Evolutionary conservation across 352 stramenopile genomes (phyloP).

Genomic region (Phytophthora chlamydospora): DNA sequence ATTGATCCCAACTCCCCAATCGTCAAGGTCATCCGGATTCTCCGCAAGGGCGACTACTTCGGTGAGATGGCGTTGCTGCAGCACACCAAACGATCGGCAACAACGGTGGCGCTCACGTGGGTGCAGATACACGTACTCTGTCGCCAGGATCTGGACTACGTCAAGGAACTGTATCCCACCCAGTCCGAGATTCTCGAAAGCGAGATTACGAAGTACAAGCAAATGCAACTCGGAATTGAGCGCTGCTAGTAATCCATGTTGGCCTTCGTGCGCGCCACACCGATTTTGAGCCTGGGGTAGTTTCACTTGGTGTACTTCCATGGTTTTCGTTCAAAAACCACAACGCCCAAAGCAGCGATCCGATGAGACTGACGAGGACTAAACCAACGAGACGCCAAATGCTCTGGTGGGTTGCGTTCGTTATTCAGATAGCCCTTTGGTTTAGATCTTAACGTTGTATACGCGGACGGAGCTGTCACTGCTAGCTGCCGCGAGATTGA

Average conservation of each 20-base stretch:
- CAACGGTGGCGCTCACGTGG: constrained; percentile 71
- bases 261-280: too few species aligned
- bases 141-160: constrained; percentile 61
- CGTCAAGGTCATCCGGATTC: constrained; percentile 65
- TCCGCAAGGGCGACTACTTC: constrained; percentile 79
- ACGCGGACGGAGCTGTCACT: constrained; percentile 62
- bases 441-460: constrained; percentile 35
- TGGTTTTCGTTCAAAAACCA: too few species aligned
- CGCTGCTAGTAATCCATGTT: constrained; percentile 43
- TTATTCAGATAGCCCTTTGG: background rate
- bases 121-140: constrained; percentile 77
- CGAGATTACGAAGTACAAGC: constrained; percentile 73
- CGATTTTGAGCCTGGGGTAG: too few species aligned
- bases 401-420: background rate
- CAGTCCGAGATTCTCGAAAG: constrained; percentile 64
- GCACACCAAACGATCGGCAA: constrained; percentile 65
- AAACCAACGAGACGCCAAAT: background rate
- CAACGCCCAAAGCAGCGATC: too few species aligned
- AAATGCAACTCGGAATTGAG: constrained; percentile 64
- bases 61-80: constrained; percentile 80
- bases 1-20: constrained; percentile 54
- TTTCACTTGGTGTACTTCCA: too few species aligned
- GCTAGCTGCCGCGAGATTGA: constrained; percentile 50
- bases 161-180: constrained; percentile 66
- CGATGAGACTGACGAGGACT: too few species aligned